These are phyloP conservation scores for Saccharomycopsis babjevae DNA, from an alignment of 805 yeast genomes.

Conservation along the genomic window DNA sequence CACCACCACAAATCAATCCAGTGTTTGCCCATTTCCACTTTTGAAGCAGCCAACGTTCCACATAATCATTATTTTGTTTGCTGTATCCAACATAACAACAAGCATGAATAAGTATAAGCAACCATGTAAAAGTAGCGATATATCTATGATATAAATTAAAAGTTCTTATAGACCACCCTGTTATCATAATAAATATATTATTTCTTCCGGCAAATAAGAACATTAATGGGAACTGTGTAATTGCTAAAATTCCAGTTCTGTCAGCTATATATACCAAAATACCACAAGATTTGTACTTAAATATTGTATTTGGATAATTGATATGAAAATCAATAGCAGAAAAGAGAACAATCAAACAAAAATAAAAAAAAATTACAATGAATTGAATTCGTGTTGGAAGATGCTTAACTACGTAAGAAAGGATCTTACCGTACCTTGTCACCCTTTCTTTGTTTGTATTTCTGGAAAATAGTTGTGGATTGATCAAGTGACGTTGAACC, in stretches of 20 bases:
- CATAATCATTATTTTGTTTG: constrained; percentile 27
- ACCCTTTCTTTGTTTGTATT: constrained; percentile 4
- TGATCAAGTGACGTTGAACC: constrained; percentile 26
- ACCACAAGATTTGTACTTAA: constrained; percentile 24
- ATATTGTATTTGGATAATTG: constrained; percentile 25
- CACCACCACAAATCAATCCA: constrained; percentile 24
- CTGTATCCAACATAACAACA: constrained; percentile 31
- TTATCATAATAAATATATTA: constrained; percentile 24
- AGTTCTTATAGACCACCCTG: constrained; percentile 29
- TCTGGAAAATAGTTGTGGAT: constrained; percentile 24
- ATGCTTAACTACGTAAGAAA: constrained; percentile 17
- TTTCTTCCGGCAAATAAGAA: constrained; percentile 29
- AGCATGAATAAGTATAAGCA: constrained; percentile 32
- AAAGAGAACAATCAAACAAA: constrained; percentile 22
- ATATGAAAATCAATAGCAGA: constrained; percentile 25
- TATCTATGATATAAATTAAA: constrained; percentile 31
- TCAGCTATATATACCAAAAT: constrained; percentile 31
- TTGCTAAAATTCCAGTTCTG: constrained; percentile 37
- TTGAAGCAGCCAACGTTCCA: constrained; percentile 28
- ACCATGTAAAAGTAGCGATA: constrained; percentile 32
- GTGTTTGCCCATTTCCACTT: constrained; percentile 38
- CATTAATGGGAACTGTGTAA: constrained; percentile 28
- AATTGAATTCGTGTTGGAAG: constrained; percentile 29
- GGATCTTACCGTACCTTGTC: constrained; percentile 2
- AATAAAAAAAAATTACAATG: constrained; percentile 23